Percentiles rank a stretch among this genome's conserved stretches.
These are phyloP conservation scores for Russula vinacea DNA, from an alignment of 768 basidiomycete species.

Conservation along the genomic window DNA sequence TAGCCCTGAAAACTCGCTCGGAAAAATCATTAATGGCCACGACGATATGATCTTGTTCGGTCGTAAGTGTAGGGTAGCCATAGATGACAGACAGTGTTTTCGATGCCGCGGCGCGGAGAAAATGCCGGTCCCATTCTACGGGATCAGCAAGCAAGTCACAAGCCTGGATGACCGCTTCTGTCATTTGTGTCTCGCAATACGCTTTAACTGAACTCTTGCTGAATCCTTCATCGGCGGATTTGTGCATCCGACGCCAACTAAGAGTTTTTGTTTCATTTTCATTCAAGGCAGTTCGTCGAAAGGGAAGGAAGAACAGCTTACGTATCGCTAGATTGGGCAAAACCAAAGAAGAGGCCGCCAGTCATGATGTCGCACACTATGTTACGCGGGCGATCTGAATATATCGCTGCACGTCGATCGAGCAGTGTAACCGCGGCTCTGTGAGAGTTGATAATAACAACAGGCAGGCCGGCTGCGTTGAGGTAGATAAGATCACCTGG, in stretches of 20 bases:
- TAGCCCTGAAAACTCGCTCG: neutral
- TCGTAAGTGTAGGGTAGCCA: neutral
- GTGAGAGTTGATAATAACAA: neutral
- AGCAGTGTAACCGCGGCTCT: neutral
- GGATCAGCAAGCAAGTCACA: neutral
- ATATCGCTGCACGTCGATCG: conserved; percentile 4
- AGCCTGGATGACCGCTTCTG: neutral
- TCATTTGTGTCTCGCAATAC: neutral
- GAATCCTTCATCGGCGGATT: neutral
- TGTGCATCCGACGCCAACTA: neutral
- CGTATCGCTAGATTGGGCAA: too few species aligned
- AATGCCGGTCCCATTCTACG: neutral
- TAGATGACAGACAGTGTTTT: neutral
- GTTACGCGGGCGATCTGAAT: neutral
- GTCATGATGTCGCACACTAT: neutral
- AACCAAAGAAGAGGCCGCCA: neutral
- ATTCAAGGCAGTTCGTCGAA: too few species aligned
- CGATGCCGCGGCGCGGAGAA: neutral
- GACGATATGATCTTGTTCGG: neutral
- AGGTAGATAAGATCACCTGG: conserved; percentile 8
- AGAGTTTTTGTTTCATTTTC: neutral
- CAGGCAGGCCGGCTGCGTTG: neutral
- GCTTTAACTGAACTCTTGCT: neutral
- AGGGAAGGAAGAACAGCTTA: too few species aligned
- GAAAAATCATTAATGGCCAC: neutral